Evolutionary conservation across 73 alveolate species (phyloP), one percentile per base, ranked within the genome.

Genomic region (Durusdinium trenchii): DNA sequence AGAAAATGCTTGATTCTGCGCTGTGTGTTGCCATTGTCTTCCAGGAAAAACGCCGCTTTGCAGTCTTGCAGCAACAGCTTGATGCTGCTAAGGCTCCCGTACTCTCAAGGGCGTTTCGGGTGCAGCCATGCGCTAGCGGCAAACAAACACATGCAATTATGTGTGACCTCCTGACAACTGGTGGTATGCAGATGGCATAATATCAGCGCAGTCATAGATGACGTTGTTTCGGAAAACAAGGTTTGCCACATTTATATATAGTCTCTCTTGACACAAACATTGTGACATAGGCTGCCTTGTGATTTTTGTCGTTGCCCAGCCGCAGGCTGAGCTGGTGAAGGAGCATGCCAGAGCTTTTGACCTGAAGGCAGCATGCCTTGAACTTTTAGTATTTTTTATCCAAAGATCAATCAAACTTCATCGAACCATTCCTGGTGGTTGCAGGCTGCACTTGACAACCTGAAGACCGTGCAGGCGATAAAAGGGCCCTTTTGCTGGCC

Each of bases 331-430:
- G 86, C 69, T 45, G 76, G 96, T 60, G 35, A 89, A 42, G 69
- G 96, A 71, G 75, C 96, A 73, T n/a, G 96, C 64, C 86, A 42
- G 96, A n/a, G 96, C 96, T 30, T 64, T 89, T 50, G 96, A 89
- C 35, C 96, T 89, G 52, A 73, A 89, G 96, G 96, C 96, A 48
- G 3, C 3, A 14, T 60, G 50, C 30, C 73, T 23, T 60, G 0
- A 60, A 16, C 32, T 32, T 60, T 60, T 32, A 23, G 73, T 32
- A 23, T n/a, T 73, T 35, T 73, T 30, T 32, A 9, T 30, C 42
- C 69, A 12, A 23, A 12, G 12, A 57, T 57, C 32, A 57, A 57
- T 57, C 32, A 16, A 23, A 57, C 23, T 16, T 57, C 69, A 23
- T 57, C 23, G 69, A 12, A 16, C 23, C 69, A 57, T 12, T 23